Conservation (phyloP, 2,329 filamentous ascomycete genomes). For the Graphium sp. region DNA sequence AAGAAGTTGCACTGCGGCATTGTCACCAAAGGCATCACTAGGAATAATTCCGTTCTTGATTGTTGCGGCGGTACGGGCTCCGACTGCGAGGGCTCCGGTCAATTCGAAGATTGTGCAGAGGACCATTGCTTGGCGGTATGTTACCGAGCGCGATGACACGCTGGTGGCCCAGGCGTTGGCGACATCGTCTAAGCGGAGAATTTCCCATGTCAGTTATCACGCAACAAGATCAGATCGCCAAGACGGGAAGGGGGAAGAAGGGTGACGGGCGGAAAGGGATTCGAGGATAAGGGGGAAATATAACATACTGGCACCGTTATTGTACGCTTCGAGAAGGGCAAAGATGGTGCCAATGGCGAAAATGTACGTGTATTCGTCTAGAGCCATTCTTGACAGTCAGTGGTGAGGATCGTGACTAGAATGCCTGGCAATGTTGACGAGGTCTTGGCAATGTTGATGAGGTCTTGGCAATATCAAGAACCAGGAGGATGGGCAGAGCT, state of each 20-base stretch:
- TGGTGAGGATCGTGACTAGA: no score
- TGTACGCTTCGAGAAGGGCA: conserved; percentile 61
- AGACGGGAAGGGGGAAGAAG: background rate
- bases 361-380: conserved; percentile 50
- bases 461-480: no score
- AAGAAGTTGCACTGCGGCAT: conserved; percentile 51
- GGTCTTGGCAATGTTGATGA: no score
- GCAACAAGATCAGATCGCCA: background rate
- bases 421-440: no score
- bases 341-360: conserved; percentile 64
- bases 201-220: background rate
- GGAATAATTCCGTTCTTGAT: conserved; percentile 69
- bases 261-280: background rate
- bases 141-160: conserved; percentile 62
- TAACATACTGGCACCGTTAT: conserved; percentile 60
- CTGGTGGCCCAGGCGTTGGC: conserved; percentile 72
- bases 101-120: conserved; percentile 52
- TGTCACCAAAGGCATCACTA: conserved; percentile 33
- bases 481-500: no score
- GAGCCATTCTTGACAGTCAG: conserved; percentile 41
- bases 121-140: conserved; percentile 53
- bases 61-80: conserved; percentile 53
- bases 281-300: conserved; percentile 1
- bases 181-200: conserved; percentile 50
- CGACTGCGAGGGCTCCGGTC: conserved; percentile 48